phyloP scores from a whole-genome alignment of 176 grass and related monocot genomes.

The Juncus effusus region DNA sequence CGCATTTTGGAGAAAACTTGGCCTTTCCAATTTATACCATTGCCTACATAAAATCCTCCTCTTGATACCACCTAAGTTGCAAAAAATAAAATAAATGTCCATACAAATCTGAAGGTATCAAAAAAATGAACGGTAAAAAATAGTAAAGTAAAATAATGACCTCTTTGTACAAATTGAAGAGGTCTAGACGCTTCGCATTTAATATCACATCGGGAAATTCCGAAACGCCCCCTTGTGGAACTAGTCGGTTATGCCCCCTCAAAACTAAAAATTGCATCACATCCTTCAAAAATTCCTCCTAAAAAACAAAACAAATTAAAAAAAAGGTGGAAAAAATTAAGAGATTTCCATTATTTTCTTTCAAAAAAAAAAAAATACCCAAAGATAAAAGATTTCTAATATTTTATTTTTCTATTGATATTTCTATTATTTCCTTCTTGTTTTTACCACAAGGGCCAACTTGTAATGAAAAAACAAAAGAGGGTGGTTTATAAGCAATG shows the following conservation, averaged over 20 bases:
- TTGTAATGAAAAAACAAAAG: background rate
- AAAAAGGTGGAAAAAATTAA: background rate
- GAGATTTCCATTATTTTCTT: background rate
- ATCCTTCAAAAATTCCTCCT: slow-evolving; percentile 95
- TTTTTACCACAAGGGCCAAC: too few species aligned
- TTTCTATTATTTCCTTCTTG: too few species aligned
- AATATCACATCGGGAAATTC: slow-evolving; percentile 97
- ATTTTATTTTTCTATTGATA: background rate
- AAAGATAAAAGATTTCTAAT: background rate
- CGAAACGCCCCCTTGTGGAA: slow-evolving; percentile 79
- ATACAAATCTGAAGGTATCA: slow-evolving; percentile 7
- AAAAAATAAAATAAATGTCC: slow-evolving; percentile 18
- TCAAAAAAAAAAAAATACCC: background rate
- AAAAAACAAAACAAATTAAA: slow-evolving; percentile 13
- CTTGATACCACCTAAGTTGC: slow-evolving; percentile 72
- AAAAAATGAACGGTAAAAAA: slow-evolving; percentile 4
- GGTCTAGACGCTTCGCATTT: slow-evolving; percentile 95
- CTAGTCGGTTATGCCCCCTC: slow-evolving; percentile 81
- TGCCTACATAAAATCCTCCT: slow-evolving; percentile 96
- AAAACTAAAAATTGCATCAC: slow-evolving; percentile 86
- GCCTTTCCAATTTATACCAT: slow-evolving; percentile 97
- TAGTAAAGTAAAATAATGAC: slow-evolving; percentile 30
- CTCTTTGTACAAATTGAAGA: slow-evolving; percentile 98
- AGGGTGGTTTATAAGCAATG: too few species aligned
- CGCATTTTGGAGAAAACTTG: slow-evolving; percentile 98